Conservation (phyloP, 306 rosid species). For the Gillenia trifoliata region DNA sequence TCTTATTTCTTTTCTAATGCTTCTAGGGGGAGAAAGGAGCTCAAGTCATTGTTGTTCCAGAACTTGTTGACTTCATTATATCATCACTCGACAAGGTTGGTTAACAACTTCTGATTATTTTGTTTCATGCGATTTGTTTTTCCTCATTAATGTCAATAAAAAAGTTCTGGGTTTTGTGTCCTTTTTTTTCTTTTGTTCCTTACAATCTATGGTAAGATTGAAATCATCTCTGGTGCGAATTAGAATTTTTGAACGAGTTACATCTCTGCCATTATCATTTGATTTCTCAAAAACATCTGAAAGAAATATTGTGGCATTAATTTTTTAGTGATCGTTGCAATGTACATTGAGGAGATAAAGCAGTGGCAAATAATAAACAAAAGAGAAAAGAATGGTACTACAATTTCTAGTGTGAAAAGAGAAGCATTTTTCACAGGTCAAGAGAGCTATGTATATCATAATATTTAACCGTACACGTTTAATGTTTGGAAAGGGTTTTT, state of each 20-base stretch:
- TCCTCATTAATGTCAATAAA: not conserved
- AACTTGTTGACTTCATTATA: slow-evolving; percentile 69
- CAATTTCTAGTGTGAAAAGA: not conserved
- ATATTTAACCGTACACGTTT: not conserved
- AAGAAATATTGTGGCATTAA: not conserved
- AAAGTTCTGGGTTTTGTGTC: not conserved
- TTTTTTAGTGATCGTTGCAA: not conserved
- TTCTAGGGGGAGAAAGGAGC: slow-evolving; percentile 86
- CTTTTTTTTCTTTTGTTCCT: not conserved
- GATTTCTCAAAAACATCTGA: not conserved
- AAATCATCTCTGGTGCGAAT: not conserved
- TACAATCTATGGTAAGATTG: too few relatives aligned
- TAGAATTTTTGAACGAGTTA: not conserved
- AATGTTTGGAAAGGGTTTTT: slow-evolving; percentile 7
- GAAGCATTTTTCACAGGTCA: not conserved
- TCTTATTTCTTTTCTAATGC: not conserved
- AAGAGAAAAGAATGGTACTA: not conserved
- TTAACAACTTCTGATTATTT: slow-evolving; percentile 12
- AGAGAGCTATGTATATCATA: not conserved
- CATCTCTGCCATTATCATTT: not conserved
- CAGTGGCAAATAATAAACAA: not conserved
- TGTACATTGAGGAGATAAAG: not conserved
- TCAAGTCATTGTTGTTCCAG: slow-evolving; percentile 74
- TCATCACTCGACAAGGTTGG: slow-evolving; percentile 73
- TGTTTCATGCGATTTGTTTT: not conserved